These are phyloP conservation scores for Colletotrichum simmondsii DNA, from an alignment of 2,329 filamentous ascomycete species.

Conservation along the genomic window DNA sequence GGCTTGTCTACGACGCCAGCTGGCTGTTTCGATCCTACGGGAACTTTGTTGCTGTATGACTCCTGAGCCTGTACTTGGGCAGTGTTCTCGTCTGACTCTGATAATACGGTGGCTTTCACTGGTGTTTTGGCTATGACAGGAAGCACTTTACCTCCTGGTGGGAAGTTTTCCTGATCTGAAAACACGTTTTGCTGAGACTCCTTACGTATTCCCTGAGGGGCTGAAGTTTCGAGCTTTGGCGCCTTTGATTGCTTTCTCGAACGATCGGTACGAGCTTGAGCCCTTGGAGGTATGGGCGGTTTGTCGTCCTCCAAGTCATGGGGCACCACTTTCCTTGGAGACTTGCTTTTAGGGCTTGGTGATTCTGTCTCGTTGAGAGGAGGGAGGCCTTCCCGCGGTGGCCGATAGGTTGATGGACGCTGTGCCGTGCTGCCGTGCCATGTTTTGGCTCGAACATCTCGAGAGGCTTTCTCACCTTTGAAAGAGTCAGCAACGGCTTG, in stretches of 20 bases:
- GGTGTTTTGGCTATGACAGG: neutral
- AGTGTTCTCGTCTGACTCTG: neutral
- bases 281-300: constrained; percentile 16
- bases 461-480: neutral
- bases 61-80: neutral
- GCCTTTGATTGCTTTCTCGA: neutral
- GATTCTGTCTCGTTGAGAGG: neutral
- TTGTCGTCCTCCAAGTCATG: neutral
- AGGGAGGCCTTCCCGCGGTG: neutral
- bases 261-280: constrained; percentile 11
- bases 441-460: constrained; percentile 20
- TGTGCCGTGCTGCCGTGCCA: constrained; percentile 29
- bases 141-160: neutral
- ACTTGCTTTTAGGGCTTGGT: neutral
- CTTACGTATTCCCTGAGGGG: neutral
- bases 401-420: constrained; percentile 21
- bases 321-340: neutral
- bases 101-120: neutral
- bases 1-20: neutral
- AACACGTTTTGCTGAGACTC: neutral
- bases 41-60: neutral
- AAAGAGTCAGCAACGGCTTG: neutral
- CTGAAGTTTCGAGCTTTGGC: neutral
- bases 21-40: neutral
- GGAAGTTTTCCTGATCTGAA: neutral